Evolutionary conservation across 2,329 filamentous ascomycete species (phyloP).

Genomic region (Apiospora marii): DNA sequence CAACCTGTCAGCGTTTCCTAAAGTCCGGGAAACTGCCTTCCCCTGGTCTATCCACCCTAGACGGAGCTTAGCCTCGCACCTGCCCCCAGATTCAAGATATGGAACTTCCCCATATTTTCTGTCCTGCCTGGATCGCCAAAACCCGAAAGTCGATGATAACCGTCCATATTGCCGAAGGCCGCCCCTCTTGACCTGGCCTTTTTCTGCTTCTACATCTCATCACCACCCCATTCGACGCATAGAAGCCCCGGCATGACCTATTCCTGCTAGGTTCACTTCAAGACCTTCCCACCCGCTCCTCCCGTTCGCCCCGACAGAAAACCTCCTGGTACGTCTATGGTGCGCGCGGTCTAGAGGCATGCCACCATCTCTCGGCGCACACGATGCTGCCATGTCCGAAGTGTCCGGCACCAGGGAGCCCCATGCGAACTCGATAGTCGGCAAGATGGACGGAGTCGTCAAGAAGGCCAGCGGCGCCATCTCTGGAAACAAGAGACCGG

Average conservation of each 20-base stretch:
- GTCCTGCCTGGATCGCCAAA: slow-evolving; percentile 5
- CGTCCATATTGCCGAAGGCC: slow-evolving; percentile 20
- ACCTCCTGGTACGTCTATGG: neutral
- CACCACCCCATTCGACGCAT: neutral
- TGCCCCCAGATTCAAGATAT: slow-evolving; percentile 16
- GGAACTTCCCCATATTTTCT: slow-evolving; percentile 12
- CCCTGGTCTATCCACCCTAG: slow-evolving; percentile 1
- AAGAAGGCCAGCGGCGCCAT: slow-evolving; percentile 37
- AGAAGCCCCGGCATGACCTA: neutral
- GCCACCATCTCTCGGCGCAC: slow-evolving; percentile 59
- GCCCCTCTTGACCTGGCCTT: slow-evolving; percentile 10
- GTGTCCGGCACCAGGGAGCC: slow-evolving; percentile 52
- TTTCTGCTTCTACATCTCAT: neutral
- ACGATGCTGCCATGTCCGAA: slow-evolving; percentile 67
- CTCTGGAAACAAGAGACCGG: slow-evolving; percentile 39
- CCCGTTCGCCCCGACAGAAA: neutral
- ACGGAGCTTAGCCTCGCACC: neutral
- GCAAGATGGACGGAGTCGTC: slow-evolving; percentile 37
- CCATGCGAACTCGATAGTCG: slow-evolving; percentile 35
- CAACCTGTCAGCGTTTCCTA: neutral
- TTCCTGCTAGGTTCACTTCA: neutral
- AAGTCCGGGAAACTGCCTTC: neutral
- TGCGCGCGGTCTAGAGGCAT: slow-evolving; percentile 48
- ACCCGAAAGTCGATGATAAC: slow-evolving; percentile 21
- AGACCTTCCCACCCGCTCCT: neutral